Evolutionary conservation across 441 rosid genomes (phyloP), one percentile per base, ranked within the genome.

Genomic region (Adansonia gregorii): DNA sequence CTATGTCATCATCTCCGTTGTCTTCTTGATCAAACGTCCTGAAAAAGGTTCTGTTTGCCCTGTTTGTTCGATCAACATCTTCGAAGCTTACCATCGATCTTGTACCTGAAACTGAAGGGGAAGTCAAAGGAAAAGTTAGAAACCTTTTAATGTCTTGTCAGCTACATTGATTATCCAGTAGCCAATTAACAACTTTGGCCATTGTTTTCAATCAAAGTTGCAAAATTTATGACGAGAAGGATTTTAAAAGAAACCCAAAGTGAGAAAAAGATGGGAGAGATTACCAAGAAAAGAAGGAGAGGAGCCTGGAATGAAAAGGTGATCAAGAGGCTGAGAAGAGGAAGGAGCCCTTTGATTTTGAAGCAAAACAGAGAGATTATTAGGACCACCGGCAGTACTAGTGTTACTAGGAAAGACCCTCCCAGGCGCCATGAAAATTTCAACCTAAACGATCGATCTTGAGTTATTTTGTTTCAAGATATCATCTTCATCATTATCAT

Each of bases 11-110:
- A 0, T 89, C 95, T 17, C 80, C 89, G 55, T 82, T 87, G 6
- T 87, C 89, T 5, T 87, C 92, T 6, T 55, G 82, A 68, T 88
- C 91, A 41, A 83, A 84, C 8, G 91, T 8, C 24, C 74, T 83
- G 72, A 82, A 85, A 59, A 84, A 83, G 0, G 88, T 77, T 75
- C 82, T 80, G 45, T 54, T 75, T 31, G 86, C 78, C 76, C 90
- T 83, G 31, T 74, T 86, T 63, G 56, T 69, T 67, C 78, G 67
- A 46, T 73, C 81, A 72, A 78, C 85, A 79, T 86, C 91, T 61
- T 89, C 88, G 11, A 91, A 91, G 81, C 88, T 86, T 72, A 91
- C 71, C 87, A 91, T 85, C 74, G 91, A 85, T 74, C 90, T 85
- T 73, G 90, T 76, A 66, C 90, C 95, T 91, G 60, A 67, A 76